Evolutionary conservation across 306 rosid species (phyloP).

Genomic region (Vicia villosa): DNA sequence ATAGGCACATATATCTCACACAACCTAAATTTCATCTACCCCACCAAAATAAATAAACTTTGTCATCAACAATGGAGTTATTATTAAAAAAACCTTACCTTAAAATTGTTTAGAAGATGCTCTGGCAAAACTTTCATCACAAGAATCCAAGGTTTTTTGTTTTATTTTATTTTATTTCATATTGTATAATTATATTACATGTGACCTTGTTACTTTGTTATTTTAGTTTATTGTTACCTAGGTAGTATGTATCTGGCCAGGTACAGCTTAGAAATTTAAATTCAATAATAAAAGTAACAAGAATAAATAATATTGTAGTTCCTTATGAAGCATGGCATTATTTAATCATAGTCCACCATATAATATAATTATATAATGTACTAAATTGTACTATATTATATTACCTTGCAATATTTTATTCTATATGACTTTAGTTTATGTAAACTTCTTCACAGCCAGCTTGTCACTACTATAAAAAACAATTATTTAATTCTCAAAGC

Average conservation of each 20-base stretch:
- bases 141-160: slow-evolving; percentile 34
- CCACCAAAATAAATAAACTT: slow-evolving; percentile 15
- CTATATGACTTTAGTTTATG: slow-evolving; percentile 31
- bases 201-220: slow-evolving; percentile 29
- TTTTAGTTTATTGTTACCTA: slow-evolving; percentile 35
- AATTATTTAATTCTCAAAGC: slow-evolving; percentile 34
- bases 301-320: background rate
- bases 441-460: slow-evolving; percentile 36
- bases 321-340: slow-evolving; percentile 29
- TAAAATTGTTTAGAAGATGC: slow-evolving; percentile 20
- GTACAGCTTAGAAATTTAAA: slow-evolving; percentile 31
- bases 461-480: slow-evolving; percentile 36
- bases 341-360: slow-evolving; percentile 36
- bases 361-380: background rate
- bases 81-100: slow-evolving; percentile 1
- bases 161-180: background rate
- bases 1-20: slow-evolving; percentile 18
- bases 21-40: too few species aligned
- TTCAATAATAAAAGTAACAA: slow-evolving; percentile 27
- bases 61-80: slow-evolving; percentile 3
- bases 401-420: slow-evolving; percentile 32
- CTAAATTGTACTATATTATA: slow-evolving; percentile 6
- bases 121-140: slow-evolving; percentile 34
- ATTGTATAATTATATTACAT: slow-evolving; percentile 38
- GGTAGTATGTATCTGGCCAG: slow-evolving; percentile 44